Base-by-base conservation (phyloP, 352 stramenopile genomes). In the Phytophthora fragariaefolia region DNA sequence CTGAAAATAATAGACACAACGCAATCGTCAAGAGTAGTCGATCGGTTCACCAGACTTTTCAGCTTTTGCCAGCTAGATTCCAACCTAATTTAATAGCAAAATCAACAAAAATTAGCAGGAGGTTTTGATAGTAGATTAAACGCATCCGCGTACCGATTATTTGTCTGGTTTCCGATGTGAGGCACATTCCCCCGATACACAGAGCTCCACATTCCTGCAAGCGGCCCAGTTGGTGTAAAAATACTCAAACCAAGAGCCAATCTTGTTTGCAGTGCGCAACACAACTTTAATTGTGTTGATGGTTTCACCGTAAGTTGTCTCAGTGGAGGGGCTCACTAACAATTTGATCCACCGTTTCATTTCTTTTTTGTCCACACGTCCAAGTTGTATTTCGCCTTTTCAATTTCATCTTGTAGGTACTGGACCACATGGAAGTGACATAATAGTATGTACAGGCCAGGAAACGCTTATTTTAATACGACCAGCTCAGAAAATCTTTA, bases 81-180 rank as follows among this genome's bases (percentile, higher is more conserved):
- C 30, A 38, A 38, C 5, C 30, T 38, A 38, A 38, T 13, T 17
- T 13, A 13, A 17, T 38, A 12, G 15, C 4, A 38, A 38, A 10
- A 38, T 6, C 15, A 38, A 13, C 9, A 38, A 17, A 38, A n/a
- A 13, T 13, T 38, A 17, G 15, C 30, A 5, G 12, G 30, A 38
- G 3, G 15, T 38, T 13, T 38, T 2, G 9, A 13, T 13, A 17
- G 3, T 13, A 38, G 15, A 38, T 17, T 38, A 13, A 9, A 38
- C 30, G 30, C 8, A 38, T 12, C 15, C 7, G 24, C 40, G 6
- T 15, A 62, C 42, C 55, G n/a, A n/a, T 66, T 66, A 10, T 66
- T 66, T 18, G 49, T 59, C 2, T 59, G 49, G 18, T 66, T 66
- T 28, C 40, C 58, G 38, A 59, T 56, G 34, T 66, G 49, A 17